phyloP scores from a whole-genome alignment of 768 basidiomycete species.

The Naganishia friedmannii region DNA sequence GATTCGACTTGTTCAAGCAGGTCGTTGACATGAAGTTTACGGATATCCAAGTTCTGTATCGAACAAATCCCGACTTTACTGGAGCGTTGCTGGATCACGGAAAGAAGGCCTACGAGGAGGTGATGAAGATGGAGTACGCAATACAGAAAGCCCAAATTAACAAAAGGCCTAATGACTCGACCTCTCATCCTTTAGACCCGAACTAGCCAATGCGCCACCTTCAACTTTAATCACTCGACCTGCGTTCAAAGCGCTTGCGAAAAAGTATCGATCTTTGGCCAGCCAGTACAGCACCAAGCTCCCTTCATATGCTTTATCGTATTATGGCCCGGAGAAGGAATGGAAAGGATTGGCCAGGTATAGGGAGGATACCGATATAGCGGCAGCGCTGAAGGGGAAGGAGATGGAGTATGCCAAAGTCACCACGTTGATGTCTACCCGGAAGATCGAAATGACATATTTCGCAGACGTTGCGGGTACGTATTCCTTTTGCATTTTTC shows the following conservation, averaged over 20 bases:
- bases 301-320: constrained; percentile 29
- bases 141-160: background rate
- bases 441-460: constrained; percentile 73
- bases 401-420: constrained; percentile 79
- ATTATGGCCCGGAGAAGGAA: constrained; percentile 9
- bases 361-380: constrained; percentile 34
- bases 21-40: constrained; percentile 69
- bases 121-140: constrained; percentile 54
- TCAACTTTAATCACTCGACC: constrained; percentile 37
- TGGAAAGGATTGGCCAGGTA: constrained; percentile 56
- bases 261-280: constrained; percentile 37
- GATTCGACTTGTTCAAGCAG: constrained; percentile 77
- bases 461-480: constrained; percentile 79
- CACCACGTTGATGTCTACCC: constrained; percentile 74
- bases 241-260: constrained; percentile 42
- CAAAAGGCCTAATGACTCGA: constrained; percentile 25
- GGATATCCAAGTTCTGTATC: constrained; percentile 62
- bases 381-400: constrained; percentile 26
- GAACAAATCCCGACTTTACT: constrained; percentile 72
- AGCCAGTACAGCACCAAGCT: constrained; percentile 43
- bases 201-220: constrained; percentile 18
- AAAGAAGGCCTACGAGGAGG: constrained; percentile 60
- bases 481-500: background rate
- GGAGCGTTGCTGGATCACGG: constrained; percentile 68
- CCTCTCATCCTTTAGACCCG: constrained; percentile 9